Percentiles rank a stretch among this genome's conserved stretches.
phyloP scores from a whole-genome alignment of 2,329 filamentous ascomycete genomes.

The Pyrenophora tritici-repentis region DNA sequence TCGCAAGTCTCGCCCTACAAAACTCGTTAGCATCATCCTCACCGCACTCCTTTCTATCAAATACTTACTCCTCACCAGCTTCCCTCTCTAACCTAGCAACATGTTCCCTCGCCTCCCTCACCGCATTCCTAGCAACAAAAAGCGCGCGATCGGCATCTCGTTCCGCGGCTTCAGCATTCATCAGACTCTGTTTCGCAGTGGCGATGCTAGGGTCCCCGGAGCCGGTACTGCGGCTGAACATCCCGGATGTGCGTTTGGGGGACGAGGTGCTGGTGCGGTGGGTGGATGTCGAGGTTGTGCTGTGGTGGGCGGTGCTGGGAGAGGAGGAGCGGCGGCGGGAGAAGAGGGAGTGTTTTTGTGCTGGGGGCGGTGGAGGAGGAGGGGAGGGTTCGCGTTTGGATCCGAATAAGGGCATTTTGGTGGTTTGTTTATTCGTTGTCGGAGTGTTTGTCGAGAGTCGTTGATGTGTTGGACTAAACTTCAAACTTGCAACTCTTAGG shows the following conservation, averaged over 20 bases:
- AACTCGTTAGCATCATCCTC: neutral
- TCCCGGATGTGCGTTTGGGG: conserved; percentile 42
- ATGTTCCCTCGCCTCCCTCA: conserved; percentile 67
- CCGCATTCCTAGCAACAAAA: conserved; percentile 61
- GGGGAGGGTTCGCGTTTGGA: conserved; percentile 33
- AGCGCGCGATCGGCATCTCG: conserved; percentile 68
- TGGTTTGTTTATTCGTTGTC: too few species aligned
- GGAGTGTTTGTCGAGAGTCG: too few species aligned
- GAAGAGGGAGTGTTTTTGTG: conserved; percentile 42
- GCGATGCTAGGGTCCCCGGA: conserved; percentile 65
- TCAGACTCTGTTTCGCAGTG: conserved; percentile 65
- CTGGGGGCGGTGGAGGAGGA: conserved; percentile 31
- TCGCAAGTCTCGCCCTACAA: conserved; percentile 59
- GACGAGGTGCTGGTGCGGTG: conserved; percentile 21
- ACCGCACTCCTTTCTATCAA: neutral
- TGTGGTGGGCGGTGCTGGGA: conserved; percentile 23
- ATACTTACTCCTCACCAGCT: conserved; percentile 52
- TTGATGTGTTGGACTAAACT: too few species aligned
- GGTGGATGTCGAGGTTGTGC: conserved; percentile 24
- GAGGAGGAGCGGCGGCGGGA: conserved; percentile 45
- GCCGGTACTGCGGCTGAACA: conserved; percentile 51
- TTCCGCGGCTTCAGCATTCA: conserved; percentile 67
- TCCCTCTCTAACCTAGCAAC: conserved; percentile 68
- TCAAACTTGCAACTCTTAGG: too few species aligned
- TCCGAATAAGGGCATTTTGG: conserved; percentile 44